Percentiles rank a stretch among this genome's conserved stretches.
These are phyloP conservation scores for Ocimum tenuiflorum DNA, from an alignment of 257 asterid genomes.

Conservation along the genomic window DNA sequence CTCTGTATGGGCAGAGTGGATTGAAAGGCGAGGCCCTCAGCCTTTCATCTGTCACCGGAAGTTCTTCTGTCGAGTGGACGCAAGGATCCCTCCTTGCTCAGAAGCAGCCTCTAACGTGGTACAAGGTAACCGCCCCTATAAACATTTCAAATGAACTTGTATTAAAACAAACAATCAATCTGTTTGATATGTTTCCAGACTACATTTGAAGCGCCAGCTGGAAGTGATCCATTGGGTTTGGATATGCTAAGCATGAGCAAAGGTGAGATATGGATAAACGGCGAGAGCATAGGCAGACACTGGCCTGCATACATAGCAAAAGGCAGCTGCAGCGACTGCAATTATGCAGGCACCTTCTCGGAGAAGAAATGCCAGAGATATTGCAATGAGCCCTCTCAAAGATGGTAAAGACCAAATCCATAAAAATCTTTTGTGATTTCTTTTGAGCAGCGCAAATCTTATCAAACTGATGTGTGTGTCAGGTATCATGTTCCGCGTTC, in stretches of 20 bases:
- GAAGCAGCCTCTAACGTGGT: constrained; percentile 91
- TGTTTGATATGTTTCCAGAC: constrained; percentile 34
- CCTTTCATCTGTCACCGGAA: constrained; percentile 48
- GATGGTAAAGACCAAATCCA: constrained; percentile 49
- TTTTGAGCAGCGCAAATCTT: background rate
- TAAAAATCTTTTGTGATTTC: no score
- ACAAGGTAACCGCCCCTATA: constrained; percentile 48
- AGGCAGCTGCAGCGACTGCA: constrained; percentile 66
- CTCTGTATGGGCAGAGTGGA: constrained; percentile 46
- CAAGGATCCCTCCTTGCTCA: constrained; percentile 51
- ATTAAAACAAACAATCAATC: background rate
- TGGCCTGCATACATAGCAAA: constrained; percentile 76
- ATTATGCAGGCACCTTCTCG: constrained; percentile 57
- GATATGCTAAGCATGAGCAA: constrained; percentile 92
- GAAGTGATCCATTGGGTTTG: constrained; percentile 67
- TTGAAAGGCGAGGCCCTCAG: constrained; percentile 61
- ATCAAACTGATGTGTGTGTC: background rate
- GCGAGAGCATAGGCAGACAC: constrained; percentile 80
- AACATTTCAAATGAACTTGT: background rate
- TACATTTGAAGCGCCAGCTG: constrained; percentile 62
- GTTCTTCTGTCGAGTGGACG: constrained; percentile 71
- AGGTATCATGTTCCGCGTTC: constrained; percentile 88
- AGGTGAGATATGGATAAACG: constrained; percentile 90
- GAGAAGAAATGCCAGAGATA: constrained; percentile 66
- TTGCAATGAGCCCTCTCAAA: constrained; percentile 89